phyloP scores from a whole-genome alignment of 2,329 filamentous ascomycete genomes.

The Lachnum nothofagi region DNA sequence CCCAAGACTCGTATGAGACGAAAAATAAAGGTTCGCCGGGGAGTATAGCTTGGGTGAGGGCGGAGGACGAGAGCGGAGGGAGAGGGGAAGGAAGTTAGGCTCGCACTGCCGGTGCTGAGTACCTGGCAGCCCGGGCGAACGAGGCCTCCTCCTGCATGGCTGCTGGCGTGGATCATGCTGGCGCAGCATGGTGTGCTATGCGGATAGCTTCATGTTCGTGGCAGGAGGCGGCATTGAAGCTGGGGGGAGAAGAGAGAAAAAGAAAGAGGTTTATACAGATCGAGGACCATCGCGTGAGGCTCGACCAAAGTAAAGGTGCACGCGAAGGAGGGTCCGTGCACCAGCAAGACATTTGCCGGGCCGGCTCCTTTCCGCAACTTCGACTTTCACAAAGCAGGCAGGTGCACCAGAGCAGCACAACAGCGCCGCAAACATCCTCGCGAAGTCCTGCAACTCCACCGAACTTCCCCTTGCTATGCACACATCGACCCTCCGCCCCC shows the following conservation, averaged over 20 bases:
- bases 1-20: background rate
- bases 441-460: no score
- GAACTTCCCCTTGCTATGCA: no score
- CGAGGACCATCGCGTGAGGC: no score
- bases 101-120: background rate
- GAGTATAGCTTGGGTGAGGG: background rate
- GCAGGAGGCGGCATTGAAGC: background rate
- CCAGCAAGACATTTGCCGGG: background rate
- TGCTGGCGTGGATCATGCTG: conserved; percentile 14
- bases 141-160: conserved; percentile 4
- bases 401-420: conserved; percentile 1
- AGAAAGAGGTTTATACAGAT: no score
- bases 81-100: no score
- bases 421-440: background rate
- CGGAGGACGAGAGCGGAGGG: no score
- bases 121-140: conserved; percentile 2
- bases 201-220: conserved; percentile 15
- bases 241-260: background rate
- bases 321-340: background rate
- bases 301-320: no score
- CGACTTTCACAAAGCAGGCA: no score
- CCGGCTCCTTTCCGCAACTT: background rate
- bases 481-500: no score
- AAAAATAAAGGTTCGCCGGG: background rate
- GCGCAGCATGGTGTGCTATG: conserved; percentile 15